Evolutionary conservation across 148 eudicot species (phyloP), one percentile per base, ranked within the genome.

Genomic region (Vaccinium macrocarpon): DNA sequence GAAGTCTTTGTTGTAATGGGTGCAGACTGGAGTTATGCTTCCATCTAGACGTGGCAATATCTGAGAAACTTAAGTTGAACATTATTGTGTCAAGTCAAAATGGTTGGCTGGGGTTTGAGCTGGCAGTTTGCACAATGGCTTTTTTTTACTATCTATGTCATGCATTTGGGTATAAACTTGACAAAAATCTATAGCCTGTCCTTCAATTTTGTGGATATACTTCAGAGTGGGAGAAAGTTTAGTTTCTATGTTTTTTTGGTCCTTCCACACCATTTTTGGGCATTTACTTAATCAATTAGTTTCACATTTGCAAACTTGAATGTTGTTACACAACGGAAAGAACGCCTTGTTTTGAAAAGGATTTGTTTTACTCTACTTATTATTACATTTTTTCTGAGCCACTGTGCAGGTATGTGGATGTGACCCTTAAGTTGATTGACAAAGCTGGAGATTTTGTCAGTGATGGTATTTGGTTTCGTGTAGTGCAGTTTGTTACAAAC

Each of bases 371-470:
- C 16, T 21, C 32, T 21, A 19, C 79, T 76, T 49, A 4, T 50
- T 10, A n/a, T 76, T 11, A 48, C 46, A 35, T 23, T 32, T 32
- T 32, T 70, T 70, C 64, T 79, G 16, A 48, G 57, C 56, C 77
- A 46, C 56, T 35, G n/a, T 90, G 86, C 91, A 97, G 99, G 99
- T 95, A 95, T 90, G 98, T 97, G 81, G 99, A 97, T 89, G 99
- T 97, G 84, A 95, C 95, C 83, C 98, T 97, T 88, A 98, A 97
- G 90, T 85, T 97, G 91, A 95, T 95, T 83, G 99, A 97, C 88
- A 95, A 97, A 89, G 99, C 99, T 53, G 99, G 99, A 25, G 99
- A 97, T 84, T 97, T 97, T 97, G 99, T 97, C 85, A 97, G 99
- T 86, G 98, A 94, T 90, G 97, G 93, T 90, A 94, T 93, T 79